A percentile compares a stretch with the other conserved stretches of the same genome.
Evolutionary conservation across 441 rosid species (phyloP).

Genomic region (Biscutella laevigata): DNA sequence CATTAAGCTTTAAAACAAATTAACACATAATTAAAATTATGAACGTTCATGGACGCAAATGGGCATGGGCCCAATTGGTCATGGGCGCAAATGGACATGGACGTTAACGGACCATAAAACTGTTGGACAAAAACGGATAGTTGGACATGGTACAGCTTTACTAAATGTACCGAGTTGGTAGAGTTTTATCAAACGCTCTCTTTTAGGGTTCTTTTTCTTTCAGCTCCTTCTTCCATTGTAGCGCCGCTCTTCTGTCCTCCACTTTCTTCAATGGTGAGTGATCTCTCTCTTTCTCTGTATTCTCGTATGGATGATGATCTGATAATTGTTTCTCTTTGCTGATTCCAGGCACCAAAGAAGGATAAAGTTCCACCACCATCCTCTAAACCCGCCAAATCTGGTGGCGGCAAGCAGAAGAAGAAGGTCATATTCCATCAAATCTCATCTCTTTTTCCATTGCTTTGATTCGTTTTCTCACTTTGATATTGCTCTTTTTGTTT

Average conservation of each 20-base stretch:
- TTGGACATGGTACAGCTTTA: too few relatives aligned
- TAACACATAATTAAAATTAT: too few relatives aligned
- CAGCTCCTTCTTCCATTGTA: background rate
- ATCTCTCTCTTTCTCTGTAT: background rate
- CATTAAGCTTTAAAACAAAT: too few relatives aligned
- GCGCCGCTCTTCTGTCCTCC: slow-evolving; percentile 12
- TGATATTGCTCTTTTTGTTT: background rate
- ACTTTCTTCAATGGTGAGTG: slow-evolving; percentile 13
- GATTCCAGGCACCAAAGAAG: slow-evolving; percentile 52
- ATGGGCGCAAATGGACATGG: too few relatives aligned
- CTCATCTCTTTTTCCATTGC: background rate
- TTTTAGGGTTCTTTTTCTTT: background rate
- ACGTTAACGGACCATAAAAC: too few relatives aligned
- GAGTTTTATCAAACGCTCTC: background rate
- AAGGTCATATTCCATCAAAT: slow-evolving; percentile 29
- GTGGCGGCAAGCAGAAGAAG: slow-evolving; percentile 70
- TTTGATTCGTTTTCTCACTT: background rate
- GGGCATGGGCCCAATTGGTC: too few relatives aligned
- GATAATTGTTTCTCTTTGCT: background rate
- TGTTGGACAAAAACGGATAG: too few relatives aligned
- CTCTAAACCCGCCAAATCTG: slow-evolving; percentile 61
- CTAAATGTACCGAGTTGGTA: too few relatives aligned
- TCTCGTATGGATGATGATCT: background rate
- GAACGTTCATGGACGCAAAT: too few relatives aligned
- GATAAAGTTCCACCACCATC: slow-evolving; percentile 64